phyloP scores from a whole-genome alignment of 2,329 filamentous ascomycete genomes.

The Penicillium glabrum region DNA sequence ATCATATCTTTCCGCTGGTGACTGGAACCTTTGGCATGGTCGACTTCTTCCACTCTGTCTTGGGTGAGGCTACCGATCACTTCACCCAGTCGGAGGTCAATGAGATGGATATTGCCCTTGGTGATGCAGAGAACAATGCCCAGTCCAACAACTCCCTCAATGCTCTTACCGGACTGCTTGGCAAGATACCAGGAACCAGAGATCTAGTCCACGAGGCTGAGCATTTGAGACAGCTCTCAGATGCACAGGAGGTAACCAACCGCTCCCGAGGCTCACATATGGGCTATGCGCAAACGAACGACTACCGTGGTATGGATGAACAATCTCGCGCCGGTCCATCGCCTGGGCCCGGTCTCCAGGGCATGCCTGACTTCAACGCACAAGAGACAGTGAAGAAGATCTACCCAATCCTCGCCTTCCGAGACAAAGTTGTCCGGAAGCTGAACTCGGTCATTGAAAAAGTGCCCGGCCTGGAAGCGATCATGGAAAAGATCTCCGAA shows the following conservation, averaged over 20 bases:
- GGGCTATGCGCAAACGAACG: slow-evolving; percentile 27
- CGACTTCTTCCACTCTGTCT: slow-evolving; percentile 78
- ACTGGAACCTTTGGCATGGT: slow-evolving; percentile 75
- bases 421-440: slow-evolving; percentile 87
- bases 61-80: slow-evolving; percentile 75
- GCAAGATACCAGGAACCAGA: slow-evolving; percentile 71
- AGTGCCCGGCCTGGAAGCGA: slow-evolving; percentile 81
- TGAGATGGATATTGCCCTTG: slow-evolving; percentile 72
- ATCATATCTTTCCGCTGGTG: slow-evolving; percentile 70
- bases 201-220: slow-evolving; percentile 67
- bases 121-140: slow-evolving; percentile 61
- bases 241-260: slow-evolving; percentile 64
- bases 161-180: slow-evolving; percentile 71
- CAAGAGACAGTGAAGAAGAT: slow-evolving; percentile 77
- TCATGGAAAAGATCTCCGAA: slow-evolving; percentile 94
- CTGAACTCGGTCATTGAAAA: slow-evolving; percentile 84
- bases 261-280: slow-evolving; percentile 33
- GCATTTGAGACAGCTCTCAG: slow-evolving; percentile 60
- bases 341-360: slow-evolving; percentile 60
- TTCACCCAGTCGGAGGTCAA: slow-evolving; percentile 84
- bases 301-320: slow-evolving; percentile 7
- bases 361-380: slow-evolving; percentile 77
- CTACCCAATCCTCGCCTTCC: slow-evolving; percentile 90
- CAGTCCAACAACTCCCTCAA: slow-evolving; percentile 44
- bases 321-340: slow-evolving; percentile 25